Base-by-base conservation (phyloP, 2,329 filamentous ascomycete species). In the Aspergillus spinulosporus region DNA sequence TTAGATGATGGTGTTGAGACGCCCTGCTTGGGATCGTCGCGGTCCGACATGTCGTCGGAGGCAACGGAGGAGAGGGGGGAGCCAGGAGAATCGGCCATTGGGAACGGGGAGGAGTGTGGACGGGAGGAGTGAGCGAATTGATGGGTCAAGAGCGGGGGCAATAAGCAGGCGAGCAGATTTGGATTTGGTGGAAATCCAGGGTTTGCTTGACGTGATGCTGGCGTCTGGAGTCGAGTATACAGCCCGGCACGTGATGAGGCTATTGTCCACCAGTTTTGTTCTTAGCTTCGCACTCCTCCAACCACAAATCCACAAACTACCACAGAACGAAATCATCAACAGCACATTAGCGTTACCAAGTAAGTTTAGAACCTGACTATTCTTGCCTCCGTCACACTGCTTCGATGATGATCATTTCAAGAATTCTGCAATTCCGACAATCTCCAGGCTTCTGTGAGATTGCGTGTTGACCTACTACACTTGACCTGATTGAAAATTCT, bases 21-120 rank as follows among this genome's bases (percentile, higher is more conserved):
- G 63, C 78, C 76, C 59, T 76, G 78, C 72, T 79, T 83, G 71
- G 78, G 78, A 64, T 82, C 83, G 64, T 85, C 84, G 69, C 63
- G 70, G 49, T 72, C 69, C 51, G 79, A 79, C 69, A 87, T 83
- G 58, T 84, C 82, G 63, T 86, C 85, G 46, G 83, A 85, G 61
- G 81, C 82, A 61, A 86, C 81, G 59, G 84, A 84, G 49, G 85
- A 88, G 64, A 89, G 82, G 39, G 84, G 83, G 34, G 85, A 87
- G 52, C 77, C 82, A 9, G 84, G 82, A 8, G 83, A 85, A 69
- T 85, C 78, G 50, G 76, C 73, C 76, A 80, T 80, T 57, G 53
- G 62, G 65, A 60, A 61, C 31, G 37, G 42, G 43, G 28, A 43
- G 28, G 11, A 15, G 14, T 31, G 37, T 26, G 14, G 21, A 31